These are phyloP conservation scores for Chaetomiaceae sp. DNA, from an alignment of 2,329 filamentous ascomycete species.

Conservation along the genomic window DNA sequence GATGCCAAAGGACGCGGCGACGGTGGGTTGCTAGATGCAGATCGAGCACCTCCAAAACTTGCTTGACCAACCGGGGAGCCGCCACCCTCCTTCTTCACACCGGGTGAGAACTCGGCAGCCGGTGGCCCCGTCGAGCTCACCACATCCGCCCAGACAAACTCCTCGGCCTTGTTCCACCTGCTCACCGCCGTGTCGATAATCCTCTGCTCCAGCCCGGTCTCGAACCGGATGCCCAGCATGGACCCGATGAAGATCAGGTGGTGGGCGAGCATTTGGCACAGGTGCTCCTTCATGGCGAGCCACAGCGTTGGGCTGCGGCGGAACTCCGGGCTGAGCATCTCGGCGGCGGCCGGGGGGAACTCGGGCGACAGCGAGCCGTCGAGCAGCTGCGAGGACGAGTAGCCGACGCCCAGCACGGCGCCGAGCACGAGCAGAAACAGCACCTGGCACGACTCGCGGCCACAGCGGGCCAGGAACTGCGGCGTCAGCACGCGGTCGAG, in stretches of 20 bases:
- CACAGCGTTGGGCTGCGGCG: conserved; percentile 29
- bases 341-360: conserved; percentile 15
- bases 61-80: too few relatives aligned
- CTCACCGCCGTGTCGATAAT: conserved; percentile 27
- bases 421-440: conserved; percentile 28
- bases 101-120: too few relatives aligned
- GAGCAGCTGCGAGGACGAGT: conserved; percentile 17
- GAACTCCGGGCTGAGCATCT: conserved; percentile 22
- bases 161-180: conserved; percentile 29
- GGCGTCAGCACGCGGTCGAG: conserved; percentile 29
- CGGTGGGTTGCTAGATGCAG: background rate
- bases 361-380: too few relatives aligned
- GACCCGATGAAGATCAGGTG: conserved; percentile 28
- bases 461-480: conserved; percentile 25
- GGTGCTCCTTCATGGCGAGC: conserved; percentile 30
- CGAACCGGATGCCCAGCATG: conserved; percentile 28
- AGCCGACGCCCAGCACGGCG: conserved; percentile 26
- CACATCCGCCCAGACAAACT: conserved; percentile 24
- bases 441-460: conserved; percentile 23
- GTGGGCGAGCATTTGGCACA: conserved; percentile 30
- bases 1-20: too few relatives aligned
- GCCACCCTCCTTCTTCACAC: too few relatives aligned
- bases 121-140: background rate
- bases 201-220: conserved; percentile 26
- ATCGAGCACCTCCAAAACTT: background rate